These are phyloP conservation scores for Lactifluus subvellereus DNA, from an alignment of 768 basidiomycete species.

Conservation along the genomic window DNA sequence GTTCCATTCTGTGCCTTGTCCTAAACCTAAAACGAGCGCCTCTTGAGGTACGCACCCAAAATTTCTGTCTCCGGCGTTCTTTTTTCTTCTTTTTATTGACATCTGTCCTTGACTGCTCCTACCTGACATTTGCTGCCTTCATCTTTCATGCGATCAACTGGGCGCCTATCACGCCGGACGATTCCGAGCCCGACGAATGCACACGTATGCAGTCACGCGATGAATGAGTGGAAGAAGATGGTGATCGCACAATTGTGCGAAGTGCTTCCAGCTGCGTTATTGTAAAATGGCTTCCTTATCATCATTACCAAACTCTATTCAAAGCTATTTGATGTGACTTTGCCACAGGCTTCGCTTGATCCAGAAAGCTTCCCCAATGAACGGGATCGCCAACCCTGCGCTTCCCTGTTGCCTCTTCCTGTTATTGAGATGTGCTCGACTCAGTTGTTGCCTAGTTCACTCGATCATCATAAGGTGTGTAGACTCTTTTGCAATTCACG, in stretches of 20 bases:
- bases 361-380: neutral
- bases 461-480: conserved; percentile 3
- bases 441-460: neutral
- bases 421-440: neutral
- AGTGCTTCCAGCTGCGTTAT: neutral
- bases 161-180: neutral
- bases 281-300: conserved; percentile 10
- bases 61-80: neutral
- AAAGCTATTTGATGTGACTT: neutral
- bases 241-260: neutral
- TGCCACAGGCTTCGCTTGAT: conserved; percentile 1
- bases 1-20: conserved; percentile 2
- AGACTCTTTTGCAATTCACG: neutral
- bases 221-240: neutral
- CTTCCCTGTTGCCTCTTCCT: neutral
- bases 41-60: conserved; percentile 2
- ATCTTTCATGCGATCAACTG: neutral
- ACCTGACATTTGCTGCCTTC: neutral
- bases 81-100: neutral
- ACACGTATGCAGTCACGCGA: conserved; percentile 7
- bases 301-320: conserved; percentile 7
- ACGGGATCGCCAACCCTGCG: neutral
- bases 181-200: neutral
- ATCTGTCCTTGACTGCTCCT: neutral
- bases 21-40: conserved; percentile 2